Evolutionary conservation across 2,329 filamentous ascomycete genomes (phyloP).

Genomic region (Mycocentrospora acerina): DNA sequence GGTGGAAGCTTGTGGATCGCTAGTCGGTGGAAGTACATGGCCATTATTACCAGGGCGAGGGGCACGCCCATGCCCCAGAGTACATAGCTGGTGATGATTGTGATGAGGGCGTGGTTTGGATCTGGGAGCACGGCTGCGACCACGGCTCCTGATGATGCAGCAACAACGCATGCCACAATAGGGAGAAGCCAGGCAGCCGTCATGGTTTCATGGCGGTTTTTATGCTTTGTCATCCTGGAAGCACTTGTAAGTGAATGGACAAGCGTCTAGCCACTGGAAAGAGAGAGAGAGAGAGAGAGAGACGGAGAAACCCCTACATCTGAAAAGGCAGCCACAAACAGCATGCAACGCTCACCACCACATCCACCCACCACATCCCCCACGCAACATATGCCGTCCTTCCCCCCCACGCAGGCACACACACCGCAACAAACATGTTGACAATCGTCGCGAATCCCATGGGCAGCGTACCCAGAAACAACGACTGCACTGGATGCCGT

Average conservation of each 20-base stretch:
- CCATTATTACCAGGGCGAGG: conserved; percentile 61
- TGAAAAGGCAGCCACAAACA: conserved; percentile 39
- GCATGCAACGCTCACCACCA: conserved; percentile 43
- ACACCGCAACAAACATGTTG: conserved; percentile 64
- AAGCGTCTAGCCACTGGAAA: no score
- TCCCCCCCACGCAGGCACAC: conserved; percentile 59
- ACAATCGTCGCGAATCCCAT: conserved; percentile 70
- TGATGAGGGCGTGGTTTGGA: conserved; percentile 57
- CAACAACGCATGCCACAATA: conserved; percentile 66
- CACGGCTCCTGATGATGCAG: conserved; percentile 62
- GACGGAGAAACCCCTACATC: conserved; percentile 24
- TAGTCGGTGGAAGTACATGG: conserved; percentile 70
- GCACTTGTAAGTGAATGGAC: no score
- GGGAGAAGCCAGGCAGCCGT: conserved; percentile 67
- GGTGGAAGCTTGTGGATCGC: conserved; percentile 66
- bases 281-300: no score
- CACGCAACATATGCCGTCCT: conserved; percentile 50
- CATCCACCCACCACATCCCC: conserved; percentile 54
- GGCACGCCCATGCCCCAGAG: conserved; percentile 67
- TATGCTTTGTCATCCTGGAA: conserved; percentile 29
- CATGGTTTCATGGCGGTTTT: conserved; percentile 46
- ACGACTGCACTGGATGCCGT: conserved; percentile 63
- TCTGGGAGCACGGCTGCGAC: conserved; percentile 61
- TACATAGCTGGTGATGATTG: conserved; percentile 63
- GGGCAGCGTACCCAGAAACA: conserved; percentile 67